Evolutionary conservation across 1,139 yeast genomes (phyloP), one percentile per base, ranked within the genome.

Genomic region (Taphrina pruni): DNA sequence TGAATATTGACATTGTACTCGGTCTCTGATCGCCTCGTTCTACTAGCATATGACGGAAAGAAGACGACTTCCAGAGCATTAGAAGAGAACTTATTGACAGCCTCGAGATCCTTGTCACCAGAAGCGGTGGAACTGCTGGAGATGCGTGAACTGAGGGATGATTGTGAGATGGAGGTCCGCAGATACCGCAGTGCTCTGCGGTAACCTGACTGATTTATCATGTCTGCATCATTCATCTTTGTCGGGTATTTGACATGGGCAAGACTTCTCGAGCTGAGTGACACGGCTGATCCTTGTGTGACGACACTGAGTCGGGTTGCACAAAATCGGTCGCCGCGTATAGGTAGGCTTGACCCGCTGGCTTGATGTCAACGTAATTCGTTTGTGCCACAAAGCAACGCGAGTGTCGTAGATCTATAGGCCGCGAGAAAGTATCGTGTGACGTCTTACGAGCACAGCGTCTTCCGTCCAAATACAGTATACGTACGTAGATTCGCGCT

Each of bases 21-120:
- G 56, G 58, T 11, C 69, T 71, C 46, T 55, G 69, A 17, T 62
- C 71, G 11, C 61, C 64, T n/a, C 69, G 68, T 6, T n/a, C 48
- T 14, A 32, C 73, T 65, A n/a, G 73, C 73, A 57, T 72, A 72
- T 4, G 73, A 72, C 14, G 73, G 73, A 21, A 72, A 72, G 72
- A 72, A 69, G 20, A 72, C 72, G 11, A 72, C 50, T 46, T 71
- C 66, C 7, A 58, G 11, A 6, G 62, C 39, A 45, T 58, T 21
- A 7, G 54, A 17, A 5, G 62, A 58, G 6, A 8, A 26, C 26
- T 12, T 14, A 6, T 58, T 36, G 39, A 45, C 62, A 32, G 62
- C 62, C n/a, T 46, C 62, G 36, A 58, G 54, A 58, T 58, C 62
- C 43, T 26, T 32, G 14, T 58, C 62, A 6, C n/a, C 14, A 14